Conservation (phyloP, 2,329 filamentous ascomycete genomes). For the Ophiostoma ulmi region DNA sequence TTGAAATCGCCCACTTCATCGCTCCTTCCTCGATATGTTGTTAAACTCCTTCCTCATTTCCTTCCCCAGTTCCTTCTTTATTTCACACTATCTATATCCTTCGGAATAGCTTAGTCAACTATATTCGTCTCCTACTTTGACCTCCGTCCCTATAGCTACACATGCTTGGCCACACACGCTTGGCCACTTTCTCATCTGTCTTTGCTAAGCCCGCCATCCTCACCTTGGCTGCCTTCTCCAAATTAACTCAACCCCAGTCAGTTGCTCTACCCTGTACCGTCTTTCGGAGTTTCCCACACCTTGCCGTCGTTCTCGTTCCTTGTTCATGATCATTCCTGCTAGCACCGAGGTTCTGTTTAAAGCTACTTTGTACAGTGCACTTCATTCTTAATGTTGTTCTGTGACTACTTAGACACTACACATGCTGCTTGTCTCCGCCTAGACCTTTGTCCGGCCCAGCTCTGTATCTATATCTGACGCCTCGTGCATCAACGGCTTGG, state of each 20-base stretch:
- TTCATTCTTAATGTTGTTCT: too few relatives aligned
- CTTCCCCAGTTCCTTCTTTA: background rate
- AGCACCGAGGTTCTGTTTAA: background rate
- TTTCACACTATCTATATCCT: background rate
- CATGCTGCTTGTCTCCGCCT: background rate
- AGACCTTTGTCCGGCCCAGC: background rate
- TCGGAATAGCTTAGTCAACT: background rate
- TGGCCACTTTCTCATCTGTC: background rate
- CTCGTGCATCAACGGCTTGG: background rate
- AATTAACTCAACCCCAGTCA: background rate
- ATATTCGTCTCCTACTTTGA: background rate
- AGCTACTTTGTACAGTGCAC: too few relatives aligned
- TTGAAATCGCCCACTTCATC: background rate
- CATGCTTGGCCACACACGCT: background rate
- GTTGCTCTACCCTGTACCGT: constrained; percentile 13
- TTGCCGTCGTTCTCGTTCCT: background rate
- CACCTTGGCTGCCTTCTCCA: background rate
- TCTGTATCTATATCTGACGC: background rate
- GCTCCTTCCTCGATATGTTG: background rate
- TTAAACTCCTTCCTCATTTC: background rate
- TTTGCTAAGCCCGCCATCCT: background rate
- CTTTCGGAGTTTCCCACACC: constrained; percentile 15
- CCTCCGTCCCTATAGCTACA: background rate
- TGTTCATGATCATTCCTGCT: background rate
- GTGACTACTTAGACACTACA: too few relatives aligned